Conservation (phyloP, 768 basidiomycete species). For the Leccinum imitatum region DNA sequence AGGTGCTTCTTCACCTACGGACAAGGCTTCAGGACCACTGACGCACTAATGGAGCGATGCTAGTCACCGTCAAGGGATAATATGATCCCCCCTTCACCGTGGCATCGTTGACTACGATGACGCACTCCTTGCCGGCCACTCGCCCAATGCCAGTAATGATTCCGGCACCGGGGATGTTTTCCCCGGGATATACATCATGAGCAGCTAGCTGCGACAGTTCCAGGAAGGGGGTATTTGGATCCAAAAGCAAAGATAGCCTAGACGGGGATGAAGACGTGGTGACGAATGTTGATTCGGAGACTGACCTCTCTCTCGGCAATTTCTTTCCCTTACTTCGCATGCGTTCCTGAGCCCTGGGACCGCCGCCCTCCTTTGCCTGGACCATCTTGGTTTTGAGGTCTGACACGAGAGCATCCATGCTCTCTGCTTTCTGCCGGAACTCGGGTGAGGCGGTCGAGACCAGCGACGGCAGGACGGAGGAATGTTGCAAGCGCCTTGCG, state of each 20-base stretch:
- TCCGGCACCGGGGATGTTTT: slow-evolving; percentile 83
- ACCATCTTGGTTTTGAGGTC: slow-evolving; percentile 63
- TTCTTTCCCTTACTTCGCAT: slow-evolving; percentile 80
- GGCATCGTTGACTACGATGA: slow-evolving; percentile 92
- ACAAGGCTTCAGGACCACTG: slow-evolving; percentile 1
- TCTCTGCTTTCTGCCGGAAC: slow-evolving; percentile 61
- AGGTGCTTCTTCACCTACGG: slow-evolving; percentile 89
- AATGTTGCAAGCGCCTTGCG: slow-evolving; percentile 53
- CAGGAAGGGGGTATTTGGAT: slow-evolving; percentile 85
- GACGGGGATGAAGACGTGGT: slow-evolving; percentile 4
- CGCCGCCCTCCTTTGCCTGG: slow-evolving; percentile 67
- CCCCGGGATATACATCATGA: slow-evolving; percentile 77
- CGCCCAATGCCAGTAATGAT: slow-evolving; percentile 85
- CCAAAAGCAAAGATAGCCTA: slow-evolving; percentile 73
- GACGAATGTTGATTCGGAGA: neutral
- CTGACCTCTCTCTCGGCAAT: slow-evolving; percentile 78
- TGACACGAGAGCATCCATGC: slow-evolving; percentile 69
- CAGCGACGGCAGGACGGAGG: slow-evolving; percentile 69
- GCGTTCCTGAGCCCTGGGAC: slow-evolving; percentile 67
- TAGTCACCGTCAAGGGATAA: slow-evolving; percentile 74
- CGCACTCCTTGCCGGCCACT: slow-evolving; percentile 79
- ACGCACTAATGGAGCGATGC: neutral
- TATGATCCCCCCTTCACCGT: slow-evolving; percentile 94
- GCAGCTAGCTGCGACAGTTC: slow-evolving; percentile 87
- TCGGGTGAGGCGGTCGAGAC: slow-evolving; percentile 70